Conservation (phyloP, 345 rosid species). For the Crucihimalaya himalaica region DNA sequence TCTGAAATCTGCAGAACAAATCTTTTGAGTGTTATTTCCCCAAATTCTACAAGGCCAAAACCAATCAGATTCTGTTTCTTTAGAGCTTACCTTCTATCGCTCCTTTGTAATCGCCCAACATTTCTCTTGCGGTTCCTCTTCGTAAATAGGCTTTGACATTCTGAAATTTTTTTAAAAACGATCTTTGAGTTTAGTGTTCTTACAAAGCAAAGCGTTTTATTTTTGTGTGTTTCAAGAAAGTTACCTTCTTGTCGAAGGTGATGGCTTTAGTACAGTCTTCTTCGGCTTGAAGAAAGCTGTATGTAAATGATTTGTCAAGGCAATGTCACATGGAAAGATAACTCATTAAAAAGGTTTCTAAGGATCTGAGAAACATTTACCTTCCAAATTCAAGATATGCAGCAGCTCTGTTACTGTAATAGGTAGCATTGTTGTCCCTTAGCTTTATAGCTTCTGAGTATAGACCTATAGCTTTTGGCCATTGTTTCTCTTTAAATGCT, state of each 20-base stretch:
- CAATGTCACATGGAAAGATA: constrained; percentile 5
- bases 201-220: neutral
- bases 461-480: constrained; percentile 79
- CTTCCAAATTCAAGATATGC: constrained; percentile 83
- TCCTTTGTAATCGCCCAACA: constrained; percentile 71
- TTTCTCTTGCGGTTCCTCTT: constrained; percentile 97
- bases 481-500: constrained; percentile 85
- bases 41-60: neutral
- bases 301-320: constrained; percentile 27
- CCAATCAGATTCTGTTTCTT: neutral
- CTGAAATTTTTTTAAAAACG: constrained; percentile 41
- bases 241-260: constrained; percentile 84
- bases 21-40: neutral
- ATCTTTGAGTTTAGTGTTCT: neutral
- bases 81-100: constrained; percentile 76
- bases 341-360: neutral
- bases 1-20: constrained; percentile 62
- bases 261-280: constrained; percentile 85
- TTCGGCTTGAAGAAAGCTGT: constrained; percentile 88
- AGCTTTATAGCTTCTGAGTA: constrained; percentile 93
- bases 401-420: constrained; percentile 95
- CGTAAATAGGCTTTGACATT: constrained; percentile 89
- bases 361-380: constrained; percentile 43
- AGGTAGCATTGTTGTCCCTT: constrained; percentile 75
- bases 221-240: constrained; percentile 19